phyloP scores from a whole-genome alignment of 495 filamentous ascomycete species.

The Neurospora sp. region DNA sequence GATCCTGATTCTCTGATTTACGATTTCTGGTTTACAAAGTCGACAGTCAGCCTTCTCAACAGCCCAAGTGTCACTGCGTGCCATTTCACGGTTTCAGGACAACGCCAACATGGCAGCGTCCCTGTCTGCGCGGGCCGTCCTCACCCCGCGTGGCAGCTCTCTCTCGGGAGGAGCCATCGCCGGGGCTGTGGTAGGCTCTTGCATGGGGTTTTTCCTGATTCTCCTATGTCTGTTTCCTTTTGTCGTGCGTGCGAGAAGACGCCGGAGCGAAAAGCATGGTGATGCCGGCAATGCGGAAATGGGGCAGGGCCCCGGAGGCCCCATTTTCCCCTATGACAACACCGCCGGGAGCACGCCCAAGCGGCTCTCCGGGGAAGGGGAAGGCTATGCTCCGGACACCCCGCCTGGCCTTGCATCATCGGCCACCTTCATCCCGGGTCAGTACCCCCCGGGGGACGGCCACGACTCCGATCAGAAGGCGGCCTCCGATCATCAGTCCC shows the following conservation, averaged over 20 bases:
- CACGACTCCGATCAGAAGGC: conserved; percentile 9
- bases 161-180: conserved; percentile 25
- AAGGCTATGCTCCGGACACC: background rate
- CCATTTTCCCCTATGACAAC: conserved; percentile 9
- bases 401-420: background rate
- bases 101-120: conserved; percentile 11
- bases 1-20: background rate
- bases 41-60: background rate
- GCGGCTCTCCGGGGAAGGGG: conserved; percentile 10
- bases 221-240: conserved; percentile 24
- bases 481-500: conserved; percentile 8
- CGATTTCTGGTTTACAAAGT: background rate
- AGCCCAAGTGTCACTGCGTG: background rate
- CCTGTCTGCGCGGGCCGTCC: conserved; percentile 13
- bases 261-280: conserved; percentile 12
- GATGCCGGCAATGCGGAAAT: conserved; percentile 21
- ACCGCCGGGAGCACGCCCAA: conserved; percentile 14
- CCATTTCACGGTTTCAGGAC: conserved; percentile 2
- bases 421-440: background rate
- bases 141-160: conserved; percentile 17
- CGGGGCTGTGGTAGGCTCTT: conserved; percentile 26
- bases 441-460: conserved; percentile 5
- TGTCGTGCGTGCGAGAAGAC: conserved; percentile 21
- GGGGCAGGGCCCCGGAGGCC: conserved; percentile 27
- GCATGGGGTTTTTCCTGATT: conserved; percentile 22